These are phyloP conservation scores for Lumnitzera racemosa DNA, from an alignment of 345 rosid species.

Conservation along the genomic window DNA sequence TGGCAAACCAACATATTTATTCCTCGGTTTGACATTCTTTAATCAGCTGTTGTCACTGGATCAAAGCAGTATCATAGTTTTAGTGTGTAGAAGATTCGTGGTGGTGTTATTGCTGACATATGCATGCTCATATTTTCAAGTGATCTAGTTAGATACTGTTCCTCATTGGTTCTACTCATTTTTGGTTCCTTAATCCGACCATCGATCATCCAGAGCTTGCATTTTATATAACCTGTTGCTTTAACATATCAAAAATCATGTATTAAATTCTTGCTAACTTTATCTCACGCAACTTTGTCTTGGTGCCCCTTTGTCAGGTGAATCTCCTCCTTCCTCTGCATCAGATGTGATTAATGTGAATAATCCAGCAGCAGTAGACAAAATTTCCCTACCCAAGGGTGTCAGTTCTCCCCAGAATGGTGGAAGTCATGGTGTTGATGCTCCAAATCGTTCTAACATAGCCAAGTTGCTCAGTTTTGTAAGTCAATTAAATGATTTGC, in stretches of 20 bases:
- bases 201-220: too few species aligned
- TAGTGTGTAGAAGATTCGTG: too few species aligned
- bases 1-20: too few species aligned
- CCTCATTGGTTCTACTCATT: too few species aligned
- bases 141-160: too few species aligned
- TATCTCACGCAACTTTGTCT: conserved; percentile 6
- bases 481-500: conserved; percentile 28
- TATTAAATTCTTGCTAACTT: neutral
- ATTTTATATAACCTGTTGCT: neutral
- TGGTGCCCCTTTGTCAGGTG: conserved; percentile 41
- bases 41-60: too few species aligned
- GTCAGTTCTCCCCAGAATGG: conserved; percentile 67
- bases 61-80: too few species aligned
- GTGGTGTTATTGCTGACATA: too few species aligned
- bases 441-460: conserved; percentile 52
- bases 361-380: conserved; percentile 59
- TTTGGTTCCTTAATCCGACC: too few species aligned
- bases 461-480: conserved; percentile 67
- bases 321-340: conserved; percentile 98
- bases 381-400: conserved; percentile 54
- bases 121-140: too few species aligned
- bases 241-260: neutral
- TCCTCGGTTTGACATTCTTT: too few species aligned
- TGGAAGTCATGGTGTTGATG: conserved; percentile 62
- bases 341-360: conserved; percentile 92